These are phyloP conservation scores for Melampsora americana DNA, from an alignment of 1,284 basidiomycete genomes.

Conservation along the genomic window DNA sequence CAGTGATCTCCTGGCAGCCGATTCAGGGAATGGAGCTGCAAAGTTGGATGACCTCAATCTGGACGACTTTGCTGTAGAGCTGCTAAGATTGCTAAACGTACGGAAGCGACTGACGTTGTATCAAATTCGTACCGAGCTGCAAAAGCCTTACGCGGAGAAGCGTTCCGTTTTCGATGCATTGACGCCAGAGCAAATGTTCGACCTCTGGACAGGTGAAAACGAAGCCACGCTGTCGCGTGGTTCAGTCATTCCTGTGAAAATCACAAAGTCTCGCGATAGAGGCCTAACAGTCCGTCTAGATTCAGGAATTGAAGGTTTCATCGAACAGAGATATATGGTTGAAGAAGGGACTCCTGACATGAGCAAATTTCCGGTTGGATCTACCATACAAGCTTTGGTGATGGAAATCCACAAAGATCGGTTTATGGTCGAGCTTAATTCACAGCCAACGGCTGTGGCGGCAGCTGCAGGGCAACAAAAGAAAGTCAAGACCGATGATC, in stretches of 20 bases:
- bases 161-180: slow-evolving; percentile 69
- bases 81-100: slow-evolving; percentile 62
- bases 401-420: slow-evolving; percentile 66
- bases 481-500: slow-evolving; percentile 63
- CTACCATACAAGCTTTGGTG: slow-evolving; percentile 77
- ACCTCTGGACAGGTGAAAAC: slow-evolving; percentile 94
- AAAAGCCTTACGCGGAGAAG: slow-evolving; percentile 76
- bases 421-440: slow-evolving; percentile 73
- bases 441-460: slow-evolving; percentile 67
- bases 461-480: slow-evolving; percentile 67
- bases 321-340: slow-evolving; percentile 62
- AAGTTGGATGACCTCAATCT: slow-evolving; percentile 89
- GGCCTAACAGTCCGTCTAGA: slow-evolving; percentile 71
- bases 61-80: slow-evolving; percentile 92
- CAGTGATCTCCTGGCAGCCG: slow-evolving; percentile 76
- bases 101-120: slow-evolving; percentile 78
- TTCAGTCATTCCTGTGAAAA: slow-evolving; percentile 76
- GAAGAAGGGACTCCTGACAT: slow-evolving; percentile 63
- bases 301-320: slow-evolving; percentile 67
- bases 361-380: slow-evolving; percentile 62
- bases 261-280: slow-evolving; percentile 61
- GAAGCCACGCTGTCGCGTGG: slow-evolving; percentile 71
- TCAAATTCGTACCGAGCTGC: slow-evolving; percentile 80
- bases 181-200: slow-evolving; percentile 74
- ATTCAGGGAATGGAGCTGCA: slow-evolving; percentile 63